Evolutionary conservation across 2,329 filamentous ascomycete species (phyloP), one percentile per base, ranked within the genome.

Genomic region (Xylaria sp.): DNA sequence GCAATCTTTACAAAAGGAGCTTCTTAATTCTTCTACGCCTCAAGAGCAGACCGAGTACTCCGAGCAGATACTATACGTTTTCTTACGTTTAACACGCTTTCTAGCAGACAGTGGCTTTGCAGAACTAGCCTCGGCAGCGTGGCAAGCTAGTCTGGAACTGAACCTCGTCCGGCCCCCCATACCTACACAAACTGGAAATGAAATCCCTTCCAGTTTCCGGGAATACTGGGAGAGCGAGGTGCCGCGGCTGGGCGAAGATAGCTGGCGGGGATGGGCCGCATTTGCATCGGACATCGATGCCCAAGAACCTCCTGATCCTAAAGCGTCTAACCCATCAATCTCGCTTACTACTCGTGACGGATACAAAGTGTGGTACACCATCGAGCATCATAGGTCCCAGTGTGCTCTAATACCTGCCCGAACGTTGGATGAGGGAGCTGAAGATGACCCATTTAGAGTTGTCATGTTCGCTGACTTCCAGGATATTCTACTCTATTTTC

Each of bases 221-320:
- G 83, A 88, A 2, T 97, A 95, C 65, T 98, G 95, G 95, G 92
- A 97, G 61, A 91, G 87, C 58, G 94, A 97, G 71, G 82, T 87
- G 0, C 80, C 90, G 0, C 85, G 94, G 5, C 84, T 97, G 55
- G 94, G 94, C 9, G 94, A 98, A 68, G 71, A 77, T 0, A 81
- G 80, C 1, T 88, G 92, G 2, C 80, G 82, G 63, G 92, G 93
- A 0, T 97, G 93, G 93, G 73, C 70, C 1, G 70, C 78, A n/a
- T 87, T 81, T 66, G 75, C 78, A 13, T 70, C 74, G n/a, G 71
- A 68, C 15, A 72, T 61, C 1, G 76, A 71, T 13, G 61, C 73
- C 59, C 73, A 72, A 15, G 80, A 83, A 31, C 71, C 78, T 2
- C 80, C 81, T 1, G 79, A 82, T 40, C 66, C 76, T 6, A 75